Evolutionary conservation across 768 basidiomycete genomes (phyloP).

Genomic region (Pholiota conissans): DNA sequence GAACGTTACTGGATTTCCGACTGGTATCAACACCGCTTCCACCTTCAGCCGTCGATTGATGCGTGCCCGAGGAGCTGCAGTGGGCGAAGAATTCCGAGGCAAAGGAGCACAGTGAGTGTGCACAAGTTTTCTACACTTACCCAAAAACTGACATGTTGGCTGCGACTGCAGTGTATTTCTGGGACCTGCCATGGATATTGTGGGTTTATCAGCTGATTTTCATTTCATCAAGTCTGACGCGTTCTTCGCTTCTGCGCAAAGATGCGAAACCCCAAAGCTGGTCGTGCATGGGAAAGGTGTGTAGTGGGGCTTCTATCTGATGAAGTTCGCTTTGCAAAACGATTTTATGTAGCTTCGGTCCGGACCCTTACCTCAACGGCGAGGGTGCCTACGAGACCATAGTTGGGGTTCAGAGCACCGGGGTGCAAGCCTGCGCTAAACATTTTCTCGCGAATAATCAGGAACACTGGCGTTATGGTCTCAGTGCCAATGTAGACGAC

Average conservation of each 20-base stretch:
- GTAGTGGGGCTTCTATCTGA: background rate
- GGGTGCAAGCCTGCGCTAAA: conserved; percentile 61
- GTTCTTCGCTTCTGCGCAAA: conserved; percentile 15
- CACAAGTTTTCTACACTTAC: background rate
- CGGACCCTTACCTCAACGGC: conserved; percentile 65
- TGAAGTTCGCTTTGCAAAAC: background rate
- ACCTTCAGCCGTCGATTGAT: conserved; percentile 64
- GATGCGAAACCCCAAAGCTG: conserved; percentile 54
- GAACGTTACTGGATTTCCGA: conserved; percentile 52
- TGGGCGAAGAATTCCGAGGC: conserved; percentile 68
- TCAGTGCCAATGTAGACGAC: conserved; percentile 52
- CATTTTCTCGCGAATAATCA: conserved; percentile 52
- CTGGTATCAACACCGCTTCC: conserved; percentile 54
- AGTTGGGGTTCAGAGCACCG: conserved; percentile 56
- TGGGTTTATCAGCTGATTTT: conserved; percentile 22
- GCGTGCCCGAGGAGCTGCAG: conserved; percentile 57
- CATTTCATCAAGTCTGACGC: background rate
- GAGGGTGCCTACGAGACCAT: conserved; percentile 62
- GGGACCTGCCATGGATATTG: conserved; percentile 58
- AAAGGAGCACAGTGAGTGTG: conserved; percentile 62
- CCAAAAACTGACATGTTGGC: background rate
- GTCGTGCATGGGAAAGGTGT: conserved; percentile 50
- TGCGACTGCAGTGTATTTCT: conserved; percentile 38
- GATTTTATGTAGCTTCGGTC: conserved; percentile 40
- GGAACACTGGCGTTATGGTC: conserved; percentile 51